Evolutionary conservation across 129 eudicot species (phyloP).

Genomic region (Escallonia rubra): DNA sequence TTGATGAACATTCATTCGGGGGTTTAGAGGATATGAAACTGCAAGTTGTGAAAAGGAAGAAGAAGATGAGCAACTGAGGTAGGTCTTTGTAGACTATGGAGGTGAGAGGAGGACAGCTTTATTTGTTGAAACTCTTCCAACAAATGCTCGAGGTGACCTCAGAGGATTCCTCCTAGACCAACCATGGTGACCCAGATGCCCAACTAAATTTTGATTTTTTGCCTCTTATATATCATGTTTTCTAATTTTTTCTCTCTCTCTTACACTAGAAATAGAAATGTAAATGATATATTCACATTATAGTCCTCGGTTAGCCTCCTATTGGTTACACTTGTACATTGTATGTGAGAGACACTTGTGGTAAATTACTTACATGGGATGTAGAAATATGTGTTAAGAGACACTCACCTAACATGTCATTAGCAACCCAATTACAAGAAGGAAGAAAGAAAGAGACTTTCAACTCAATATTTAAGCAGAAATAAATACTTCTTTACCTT

Average conservation of each 20-base stretch:
- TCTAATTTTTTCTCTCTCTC: not conserved
- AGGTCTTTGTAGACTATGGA: conserved; percentile 5
- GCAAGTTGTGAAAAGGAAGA: not conserved
- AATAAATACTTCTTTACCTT: no score
- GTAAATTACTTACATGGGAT: no score
- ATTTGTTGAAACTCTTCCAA: not conserved
- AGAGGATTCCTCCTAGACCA: conserved; percentile 5
- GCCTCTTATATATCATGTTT: not conserved
- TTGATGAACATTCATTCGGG: not conserved
- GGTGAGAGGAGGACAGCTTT: not conserved
- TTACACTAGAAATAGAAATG: not conserved
- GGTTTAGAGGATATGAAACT: conserved; percentile 1
- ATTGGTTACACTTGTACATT: no score
- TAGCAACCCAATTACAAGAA: no score
- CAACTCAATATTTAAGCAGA: no score
- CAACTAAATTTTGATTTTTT: not conserved
- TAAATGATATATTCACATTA: no score
- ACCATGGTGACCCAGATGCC: conserved; percentile 6
- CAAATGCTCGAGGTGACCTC: not conserved
- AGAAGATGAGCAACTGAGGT: not conserved
- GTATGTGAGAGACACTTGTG: no score
- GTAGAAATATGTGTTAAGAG: no score
- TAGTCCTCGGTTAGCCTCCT: no score
- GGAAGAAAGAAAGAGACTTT: no score
- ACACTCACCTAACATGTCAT: no score